Conservation (phyloP, 352 stramenopile species). For the Phytopythium cucurbitacearum region DNA sequence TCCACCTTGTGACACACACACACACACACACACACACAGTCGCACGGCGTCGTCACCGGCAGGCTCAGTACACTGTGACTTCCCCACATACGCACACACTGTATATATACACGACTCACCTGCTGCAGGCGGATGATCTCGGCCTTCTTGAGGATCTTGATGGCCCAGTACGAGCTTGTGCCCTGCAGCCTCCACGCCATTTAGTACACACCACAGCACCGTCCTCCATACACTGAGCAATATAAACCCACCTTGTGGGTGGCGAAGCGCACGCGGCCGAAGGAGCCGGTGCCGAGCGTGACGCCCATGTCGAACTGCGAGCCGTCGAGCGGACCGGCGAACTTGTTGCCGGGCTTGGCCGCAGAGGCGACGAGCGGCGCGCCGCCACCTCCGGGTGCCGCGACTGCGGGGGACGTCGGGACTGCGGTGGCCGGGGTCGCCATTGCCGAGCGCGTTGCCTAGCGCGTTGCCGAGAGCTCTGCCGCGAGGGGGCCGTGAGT, state of each 20-base stretch:
- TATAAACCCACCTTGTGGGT: conserved; percentile 86
- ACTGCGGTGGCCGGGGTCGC: not conserved
- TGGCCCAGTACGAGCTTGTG: conserved; percentile 91
- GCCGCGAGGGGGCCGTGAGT: too few species aligned
- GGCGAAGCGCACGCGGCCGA: conserved; percentile 94
- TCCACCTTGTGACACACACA: conserved; percentile 66
- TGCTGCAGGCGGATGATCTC: conserved; percentile 96
- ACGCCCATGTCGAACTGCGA: conserved; percentile 94
- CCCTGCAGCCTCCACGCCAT: conserved; percentile 24
- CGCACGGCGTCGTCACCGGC: not conserved
- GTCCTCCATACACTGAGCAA: not conserved
- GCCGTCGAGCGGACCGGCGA: conserved; percentile 55
- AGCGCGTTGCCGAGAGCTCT: too few species aligned
- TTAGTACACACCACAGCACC: conserved; percentile 1
- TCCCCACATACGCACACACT: too few species aligned
- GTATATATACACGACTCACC: conserved; percentile 16
- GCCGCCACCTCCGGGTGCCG: conserved; percentile 6
- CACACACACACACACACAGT: not conserved
- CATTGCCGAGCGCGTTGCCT: too few species aligned
- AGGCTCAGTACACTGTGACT: not conserved
- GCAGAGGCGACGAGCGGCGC: not conserved
- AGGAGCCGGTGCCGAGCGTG: conserved; percentile 95
- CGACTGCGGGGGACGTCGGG: conserved; percentile 1
- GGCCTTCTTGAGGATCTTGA: conserved; percentile 98
- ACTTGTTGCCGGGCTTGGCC: conserved; percentile 48